Conservation (phyloP, 1,284 basidiomycete species). For the Trametes pubescens region DNA sequence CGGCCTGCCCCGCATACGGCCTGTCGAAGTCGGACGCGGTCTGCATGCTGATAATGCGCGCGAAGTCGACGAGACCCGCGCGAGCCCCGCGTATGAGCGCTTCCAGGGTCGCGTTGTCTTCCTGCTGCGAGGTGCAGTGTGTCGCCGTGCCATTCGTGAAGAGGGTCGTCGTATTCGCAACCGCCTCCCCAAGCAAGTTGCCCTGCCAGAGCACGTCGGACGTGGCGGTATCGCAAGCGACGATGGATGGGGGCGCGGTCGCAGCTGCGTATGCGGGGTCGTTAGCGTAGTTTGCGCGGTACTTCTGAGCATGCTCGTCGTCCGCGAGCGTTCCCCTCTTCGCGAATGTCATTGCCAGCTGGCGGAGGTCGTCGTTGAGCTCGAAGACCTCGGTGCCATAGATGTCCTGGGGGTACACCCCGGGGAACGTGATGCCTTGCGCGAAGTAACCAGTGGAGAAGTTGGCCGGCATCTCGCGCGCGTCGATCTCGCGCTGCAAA, state of each 20-base stretch:
- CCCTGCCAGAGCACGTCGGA: conserved; percentile 55
- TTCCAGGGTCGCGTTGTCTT: conserved; percentile 59
- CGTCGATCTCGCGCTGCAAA: conserved; percentile 56
- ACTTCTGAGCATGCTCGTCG: conserved; percentile 42
- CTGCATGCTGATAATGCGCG: conserved; percentile 54
- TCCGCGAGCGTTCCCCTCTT: conserved; percentile 48
- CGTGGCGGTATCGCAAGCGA: conserved; percentile 50
- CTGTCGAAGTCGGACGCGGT: conserved; percentile 56
- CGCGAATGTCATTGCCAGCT: conserved; percentile 45
- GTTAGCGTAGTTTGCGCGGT: conserved; percentile 47
- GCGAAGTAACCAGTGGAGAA: conserved; percentile 54
- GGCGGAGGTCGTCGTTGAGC: conserved; percentile 54
- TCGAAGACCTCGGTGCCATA: conserved; percentile 62
- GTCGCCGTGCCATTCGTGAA: conserved; percentile 48
- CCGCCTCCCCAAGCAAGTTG: conserved; percentile 46
- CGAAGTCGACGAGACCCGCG: conserved; percentile 51
- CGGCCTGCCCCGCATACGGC: conserved; percentile 41
- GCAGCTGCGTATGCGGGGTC: conserved; percentile 31
- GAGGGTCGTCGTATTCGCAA: conserved; percentile 51
- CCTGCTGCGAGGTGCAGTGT: conserved; percentile 56
- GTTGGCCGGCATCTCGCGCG: conserved; percentile 51
- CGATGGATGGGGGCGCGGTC: conserved; percentile 45
- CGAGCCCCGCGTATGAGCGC: conserved; percentile 51
- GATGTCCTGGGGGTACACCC: conserved; percentile 42
- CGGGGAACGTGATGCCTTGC: conserved; percentile 46